Base-by-base conservation (phyloP, 768 basidiomycete genomes). In the Psilocybe tampanensis region DNA sequence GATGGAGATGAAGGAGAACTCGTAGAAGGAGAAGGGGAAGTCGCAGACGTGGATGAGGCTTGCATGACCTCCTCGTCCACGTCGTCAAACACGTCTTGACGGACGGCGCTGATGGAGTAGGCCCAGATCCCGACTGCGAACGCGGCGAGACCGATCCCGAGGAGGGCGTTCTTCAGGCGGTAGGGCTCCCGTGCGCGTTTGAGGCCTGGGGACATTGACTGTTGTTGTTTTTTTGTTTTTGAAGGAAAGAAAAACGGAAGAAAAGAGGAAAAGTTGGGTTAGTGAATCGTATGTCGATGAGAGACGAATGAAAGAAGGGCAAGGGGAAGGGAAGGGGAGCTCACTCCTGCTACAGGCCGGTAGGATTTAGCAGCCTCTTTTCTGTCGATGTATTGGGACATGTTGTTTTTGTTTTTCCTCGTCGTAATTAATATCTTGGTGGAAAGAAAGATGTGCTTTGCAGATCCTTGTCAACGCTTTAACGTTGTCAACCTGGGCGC, bases 71-170 rank as follows among this genome's bases (percentile, higher is more conserved):
- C 89, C 60, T 90, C 89, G 64, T 92, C 91, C 41, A 92, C 80
- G 68, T 94, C 92, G 62, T 89, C 86, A 68, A 96, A 97, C 39
- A 90, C 86, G 68, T 97, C 95, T 67, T 98, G 95, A 67, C 90
- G 94, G 54, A 98, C 95, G 24, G 94, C 95, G 26, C 86, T 84
- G 67, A 98, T 96, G 17, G 94, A 95, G 74, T 98, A 98, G 3
- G 86, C 80, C 85, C 93, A 98, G 8, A 97, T 86, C 23, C 88
- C 89, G 13, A 85, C 81, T 24, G 85, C 88, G 68, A 97, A 95
- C 0, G 81, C 80, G 23, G 85, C 81, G 43, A 98, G 80, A 2
- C 78, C 66, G 44, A 86, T 60, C 8, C 95, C 96, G 0, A 90
- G 92, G 47, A 96, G 34, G 17, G 87, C 84, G 70, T 98, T 98